A percentile compares a stretch with the other conserved stretches of the same genome.
phyloP scores from a whole-genome alignment of 2,329 filamentous ascomycete species.

The Aspergillus fructus region DNA sequence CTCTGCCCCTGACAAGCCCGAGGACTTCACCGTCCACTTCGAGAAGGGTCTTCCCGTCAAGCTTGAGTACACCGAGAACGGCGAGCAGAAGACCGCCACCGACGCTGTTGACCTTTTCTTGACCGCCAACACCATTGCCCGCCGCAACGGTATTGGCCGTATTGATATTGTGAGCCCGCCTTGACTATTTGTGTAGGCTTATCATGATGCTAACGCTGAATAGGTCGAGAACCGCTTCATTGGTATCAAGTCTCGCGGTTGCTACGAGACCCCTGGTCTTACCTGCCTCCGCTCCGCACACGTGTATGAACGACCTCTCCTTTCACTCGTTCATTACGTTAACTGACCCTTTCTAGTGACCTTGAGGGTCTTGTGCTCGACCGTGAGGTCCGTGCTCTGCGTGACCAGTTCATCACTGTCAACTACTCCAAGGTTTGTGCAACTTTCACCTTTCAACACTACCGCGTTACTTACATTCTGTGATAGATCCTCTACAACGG shows the following conservation, averaged over 20 bases:
- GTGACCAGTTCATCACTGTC: constrained; percentile 69
- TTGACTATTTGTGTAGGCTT: neutral
- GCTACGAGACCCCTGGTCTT: constrained; percentile 61
- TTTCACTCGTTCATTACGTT: neutral
- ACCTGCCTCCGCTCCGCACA: constrained; percentile 35
- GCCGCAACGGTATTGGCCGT: constrained; percentile 71
- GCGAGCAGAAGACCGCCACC: constrained; percentile 56
- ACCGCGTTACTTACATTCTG: constrained; percentile 3
- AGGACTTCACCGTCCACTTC: constrained; percentile 71
- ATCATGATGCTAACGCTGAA: neutral
- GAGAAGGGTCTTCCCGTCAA: constrained; percentile 73
- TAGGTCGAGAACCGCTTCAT: constrained; percentile 72
- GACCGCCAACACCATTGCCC: constrained; percentile 68
- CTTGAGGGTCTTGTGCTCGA: constrained; percentile 62
- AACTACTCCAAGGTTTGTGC: constrained; percentile 60
- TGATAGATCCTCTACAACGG: constrained; percentile 15
- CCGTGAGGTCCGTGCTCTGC: constrained; percentile 65
- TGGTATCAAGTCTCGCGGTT: constrained; percentile 76
- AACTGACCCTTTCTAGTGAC: constrained; percentile 15
- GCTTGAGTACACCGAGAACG: constrained; percentile 54
- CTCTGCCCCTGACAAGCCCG: constrained; percentile 68
- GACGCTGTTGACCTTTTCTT: constrained; percentile 72
- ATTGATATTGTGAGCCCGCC: constrained; percentile 64
- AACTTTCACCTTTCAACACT: neutral
- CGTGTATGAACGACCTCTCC: constrained; percentile 28